Conservation (phyloP, 1,284 basidiomycete genomes). For the Ustilago loliicola region DNA sequence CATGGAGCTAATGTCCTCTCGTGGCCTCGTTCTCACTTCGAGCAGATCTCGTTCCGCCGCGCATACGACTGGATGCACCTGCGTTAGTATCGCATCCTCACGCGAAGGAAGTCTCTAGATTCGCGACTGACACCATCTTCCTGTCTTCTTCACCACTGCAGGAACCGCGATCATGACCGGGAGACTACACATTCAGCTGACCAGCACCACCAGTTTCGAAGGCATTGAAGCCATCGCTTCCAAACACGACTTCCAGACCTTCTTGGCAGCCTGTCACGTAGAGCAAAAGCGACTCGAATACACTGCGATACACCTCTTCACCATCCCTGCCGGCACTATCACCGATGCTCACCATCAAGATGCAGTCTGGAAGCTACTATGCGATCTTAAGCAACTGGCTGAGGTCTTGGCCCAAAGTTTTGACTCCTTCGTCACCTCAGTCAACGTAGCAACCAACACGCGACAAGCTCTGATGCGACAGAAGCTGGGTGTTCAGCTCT, state of each 20-base stretch:
- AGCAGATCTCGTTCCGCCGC: slow-evolving; percentile 30
- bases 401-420: slow-evolving; percentile 12
- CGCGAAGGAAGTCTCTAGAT: too few relatives aligned
- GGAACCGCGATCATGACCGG: slow-evolving; percentile 36
- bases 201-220: slow-evolving; percentile 10
- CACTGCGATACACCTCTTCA: slow-evolving; percentile 24
- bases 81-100: slow-evolving; percentile 19
- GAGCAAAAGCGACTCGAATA: slow-evolving; percentile 43
- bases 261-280: slow-evolving; percentile 19
- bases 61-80: slow-evolving; percentile 28
- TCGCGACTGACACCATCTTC: neutral
- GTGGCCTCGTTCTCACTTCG: too few relatives aligned
- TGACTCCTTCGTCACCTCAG: neutral
- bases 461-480: slow-evolving; percentile 26
- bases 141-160: neutral
- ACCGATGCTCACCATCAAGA: slow-evolving; percentile 23
- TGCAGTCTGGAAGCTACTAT: slow-evolving; percentile 28
- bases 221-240: slow-evolving; percentile 14
- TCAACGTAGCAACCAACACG: neutral
- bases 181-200: slow-evolving; percentile 12
- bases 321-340: slow-evolving; percentile 9
- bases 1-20: neutral
- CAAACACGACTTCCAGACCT: slow-evolving; percentile 10
- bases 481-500: slow-evolving; percentile 34
- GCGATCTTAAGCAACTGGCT: slow-evolving; percentile 25